These are phyloP conservation scores for Apostasia ramifera DNA, from an alignment of 106 monocot genomes.

Conservation along the genomic window DNA sequence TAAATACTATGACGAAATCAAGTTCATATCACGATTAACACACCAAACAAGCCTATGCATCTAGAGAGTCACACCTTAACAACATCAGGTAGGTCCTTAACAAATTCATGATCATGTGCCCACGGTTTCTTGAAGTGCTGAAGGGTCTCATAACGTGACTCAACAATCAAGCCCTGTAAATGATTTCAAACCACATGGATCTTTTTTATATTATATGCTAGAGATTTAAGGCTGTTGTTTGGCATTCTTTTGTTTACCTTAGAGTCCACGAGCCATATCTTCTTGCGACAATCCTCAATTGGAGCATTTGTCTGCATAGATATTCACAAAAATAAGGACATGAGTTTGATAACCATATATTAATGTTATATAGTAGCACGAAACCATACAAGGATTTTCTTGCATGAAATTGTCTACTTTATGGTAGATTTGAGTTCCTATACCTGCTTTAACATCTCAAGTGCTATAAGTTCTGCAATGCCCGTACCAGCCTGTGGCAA, in stretches of 20 bases:
- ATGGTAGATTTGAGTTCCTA: not conserved
- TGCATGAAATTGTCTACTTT: not conserved
- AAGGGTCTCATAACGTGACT: constrained; percentile 65
- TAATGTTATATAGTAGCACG: not conserved
- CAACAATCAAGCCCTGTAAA: constrained; percentile 80
- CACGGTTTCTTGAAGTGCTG: constrained; percentile 94
- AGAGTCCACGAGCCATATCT: constrained; percentile 45
- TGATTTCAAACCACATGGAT: no score
- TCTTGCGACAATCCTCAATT: constrained; percentile 51
- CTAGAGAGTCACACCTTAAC: constrained; percentile 36
- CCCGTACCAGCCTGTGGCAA: constrained; percentile 69
- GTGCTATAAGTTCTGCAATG: constrained; percentile 17
- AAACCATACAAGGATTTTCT: no score
- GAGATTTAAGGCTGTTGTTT: no score
- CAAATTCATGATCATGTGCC: constrained; percentile 88
- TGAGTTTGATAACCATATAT: not conserved
- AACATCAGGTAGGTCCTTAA: constrained; percentile 58
- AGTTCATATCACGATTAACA: no score
- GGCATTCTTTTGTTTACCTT: constrained; percentile 7
- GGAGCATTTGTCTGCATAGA: constrained; percentile 53
- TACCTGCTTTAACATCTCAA: constrained; percentile 88
- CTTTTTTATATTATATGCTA: no score
- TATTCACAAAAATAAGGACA: not conserved
- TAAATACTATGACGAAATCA: no score
- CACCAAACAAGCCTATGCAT: no score